Evolutionary conservation across 2,329 filamentous ascomycete species (phyloP).

Genomic region (Colletotrichum theobromicola): DNA sequence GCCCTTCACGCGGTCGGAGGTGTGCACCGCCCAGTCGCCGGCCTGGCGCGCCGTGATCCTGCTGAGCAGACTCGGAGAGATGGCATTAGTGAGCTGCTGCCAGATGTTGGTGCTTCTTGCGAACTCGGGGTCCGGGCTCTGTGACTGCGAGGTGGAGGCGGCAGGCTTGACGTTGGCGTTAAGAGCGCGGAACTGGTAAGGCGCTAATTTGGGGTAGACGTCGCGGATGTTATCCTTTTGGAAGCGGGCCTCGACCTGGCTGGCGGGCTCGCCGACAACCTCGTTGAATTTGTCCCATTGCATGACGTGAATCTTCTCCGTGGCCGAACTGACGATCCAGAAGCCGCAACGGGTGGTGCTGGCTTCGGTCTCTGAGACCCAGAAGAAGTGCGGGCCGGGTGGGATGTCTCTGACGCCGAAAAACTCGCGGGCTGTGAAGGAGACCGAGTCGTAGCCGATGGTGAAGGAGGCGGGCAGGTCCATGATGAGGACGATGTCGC

Average conservation of each 20-base stretch:
- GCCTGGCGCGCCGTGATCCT: conserved; percentile 49
- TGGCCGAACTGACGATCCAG: conserved; percentile 54
- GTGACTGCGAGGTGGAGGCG: neutral
- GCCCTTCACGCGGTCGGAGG: conserved; percentile 55
- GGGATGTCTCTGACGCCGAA: conserved; percentile 61
- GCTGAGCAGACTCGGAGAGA: conserved; percentile 49
- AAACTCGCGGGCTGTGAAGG: conserved; percentile 53
- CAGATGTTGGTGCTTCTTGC: conserved; percentile 46
- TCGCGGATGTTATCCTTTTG: conserved; percentile 45
- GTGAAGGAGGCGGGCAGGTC: conserved; percentile 56
- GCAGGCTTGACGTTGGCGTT: conserved; percentile 12
- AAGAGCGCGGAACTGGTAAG: conserved; percentile 45
- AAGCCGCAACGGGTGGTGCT: conserved; percentile 59
- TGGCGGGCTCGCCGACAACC: conserved; percentile 52
- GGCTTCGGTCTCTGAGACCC: conserved; percentile 55
- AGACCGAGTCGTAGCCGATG: conserved; percentile 58
- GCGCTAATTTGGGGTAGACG: conserved; percentile 46
- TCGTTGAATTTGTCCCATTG: conserved; percentile 64
- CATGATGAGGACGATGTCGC: conserved; percentile 59
- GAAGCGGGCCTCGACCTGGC: conserved; percentile 48
- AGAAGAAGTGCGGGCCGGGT: conserved; percentile 63
- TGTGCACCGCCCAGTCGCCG: conserved; percentile 58
- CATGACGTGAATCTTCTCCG: conserved; percentile 47
- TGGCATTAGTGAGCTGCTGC: conserved; percentile 54
- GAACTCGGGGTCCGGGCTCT: conserved; percentile 28